Evolutionary conservation across 768 basidiomycete genomes (phyloP).

Genomic region (Tricholoma saponaceum): DNA sequence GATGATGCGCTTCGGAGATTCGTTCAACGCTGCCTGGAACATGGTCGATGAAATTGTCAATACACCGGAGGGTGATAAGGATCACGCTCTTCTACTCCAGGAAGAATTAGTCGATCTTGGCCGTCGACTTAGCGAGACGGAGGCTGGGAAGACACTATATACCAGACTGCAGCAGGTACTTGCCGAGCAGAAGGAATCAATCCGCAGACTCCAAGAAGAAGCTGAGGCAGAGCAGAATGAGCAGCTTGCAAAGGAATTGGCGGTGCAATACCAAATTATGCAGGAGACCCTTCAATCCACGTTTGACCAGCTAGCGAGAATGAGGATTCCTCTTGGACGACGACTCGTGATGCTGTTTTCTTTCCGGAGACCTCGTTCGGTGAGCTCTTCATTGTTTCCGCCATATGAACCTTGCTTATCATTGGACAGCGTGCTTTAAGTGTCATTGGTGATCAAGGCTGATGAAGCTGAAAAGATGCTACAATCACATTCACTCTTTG

Average conservation of each 20-base stretch:
- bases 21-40: conserved; percentile 21
- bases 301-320: conserved; percentile 15
- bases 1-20: conserved; percentile 18
- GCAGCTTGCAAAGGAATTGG: conserved; percentile 13
- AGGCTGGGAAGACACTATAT: conserved; percentile 26
- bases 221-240: conserved; percentile 5
- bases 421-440: too few species aligned
- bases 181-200: conserved; percentile 20
- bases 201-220: conserved; percentile 13
- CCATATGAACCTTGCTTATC: too few species aligned
- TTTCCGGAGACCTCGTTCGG: conserved; percentile 12
- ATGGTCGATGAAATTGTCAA: conserved; percentile 20
- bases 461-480: too few species aligned
- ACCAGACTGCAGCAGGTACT: conserved; percentile 21
- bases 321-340: conserved; percentile 22
- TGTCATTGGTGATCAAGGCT: too few species aligned
- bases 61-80: not conserved
- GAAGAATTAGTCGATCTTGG: too few species aligned
- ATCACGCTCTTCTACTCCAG: conserved; percentile 23
- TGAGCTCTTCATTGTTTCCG: not conserved
- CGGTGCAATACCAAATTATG: conserved; percentile 12
- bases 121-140: conserved; percentile 23
- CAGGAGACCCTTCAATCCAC: conserved; percentile 19
- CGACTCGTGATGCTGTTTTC: conserved; percentile 14
- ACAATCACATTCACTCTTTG: too few species aligned